Base-by-base conservation (phyloP, 768 basidiomycete species). In the Naganishia friedmannii region DNA sequence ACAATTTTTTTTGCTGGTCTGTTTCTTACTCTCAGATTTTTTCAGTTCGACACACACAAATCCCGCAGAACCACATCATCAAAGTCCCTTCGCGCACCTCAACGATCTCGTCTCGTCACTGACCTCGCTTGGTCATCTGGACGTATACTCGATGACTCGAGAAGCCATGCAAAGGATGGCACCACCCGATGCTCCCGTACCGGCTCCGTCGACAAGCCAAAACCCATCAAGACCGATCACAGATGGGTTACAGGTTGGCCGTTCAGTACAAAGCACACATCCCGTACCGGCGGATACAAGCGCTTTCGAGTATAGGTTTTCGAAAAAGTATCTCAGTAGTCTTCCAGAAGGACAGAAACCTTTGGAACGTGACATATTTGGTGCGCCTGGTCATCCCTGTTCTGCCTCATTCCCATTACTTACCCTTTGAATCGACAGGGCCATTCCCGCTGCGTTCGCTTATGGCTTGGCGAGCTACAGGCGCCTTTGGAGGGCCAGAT, bases 81-180 rank as follows among this genome's bases (percentile, higher is more conserved):
- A 75, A 19, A 78, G 76, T 66, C 77, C 80, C 17, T 82, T 82
- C 73, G 75, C 77, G 13, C 74, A 75, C 34, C 77, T 82, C 12
- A 79, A 80, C 42, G 76, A 79, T 51, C 76, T 80, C 67, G 75
- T 79, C 53, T 78, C 80, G 0, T 72, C 70, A 45, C 73, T 82
- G 19, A 79, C 78, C 3, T 69, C 78, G 17, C 70, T 77, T 15
- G 80, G 79, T 26, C 80, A 82, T 34, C 76, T 82, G 19, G 81
- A 82, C 69, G 77, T 82, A 37, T 82, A 82, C 73, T 78, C 78
- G 12, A 73, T 81, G 67, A 78, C 81, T 3, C 70, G 75, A 42
- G 80, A 81, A 71, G 74, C 79, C n/a, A 74, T 82, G 42, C 79
- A 81, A 63, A 73, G 81, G 12, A 79, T 81, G 77, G 70, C 80